These are phyloP conservation scores for Penicillium diatomitis DNA, from an alignment of 495 filamentous ascomycete species.

Conservation along the genomic window DNA sequence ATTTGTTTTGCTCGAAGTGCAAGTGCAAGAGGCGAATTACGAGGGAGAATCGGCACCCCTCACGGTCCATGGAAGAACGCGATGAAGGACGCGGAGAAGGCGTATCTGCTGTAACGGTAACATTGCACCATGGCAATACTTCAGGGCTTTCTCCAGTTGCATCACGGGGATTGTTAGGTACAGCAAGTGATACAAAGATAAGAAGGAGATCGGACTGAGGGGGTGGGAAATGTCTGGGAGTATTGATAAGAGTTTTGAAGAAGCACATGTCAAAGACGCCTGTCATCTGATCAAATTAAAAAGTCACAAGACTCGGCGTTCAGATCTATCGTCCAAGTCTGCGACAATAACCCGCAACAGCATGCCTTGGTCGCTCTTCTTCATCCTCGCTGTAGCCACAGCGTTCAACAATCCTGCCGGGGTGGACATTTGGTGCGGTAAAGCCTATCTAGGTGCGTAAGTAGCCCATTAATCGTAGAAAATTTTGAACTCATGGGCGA, in stretches of 20 bases:
- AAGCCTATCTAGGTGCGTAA: slow-evolving; percentile 45
- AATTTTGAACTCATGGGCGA: not conserved
- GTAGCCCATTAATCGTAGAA: not conserved
- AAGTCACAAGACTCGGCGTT: too few species aligned
- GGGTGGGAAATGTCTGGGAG: too few species aligned
- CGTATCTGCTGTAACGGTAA: too few species aligned
- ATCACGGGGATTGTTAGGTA: too few species aligned
- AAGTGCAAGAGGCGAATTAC: not conserved
- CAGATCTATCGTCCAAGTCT: not conserved
- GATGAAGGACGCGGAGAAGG: too few species aligned
- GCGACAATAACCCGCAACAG: not conserved
- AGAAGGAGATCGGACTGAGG: too few species aligned
- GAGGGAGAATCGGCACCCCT: not conserved
- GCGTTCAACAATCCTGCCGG: slow-evolving; percentile 22
- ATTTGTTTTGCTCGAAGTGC: not conserved
- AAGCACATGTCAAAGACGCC: too few species aligned
- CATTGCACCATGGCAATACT: too few species aligned
- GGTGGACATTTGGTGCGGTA: slow-evolving; percentile 47
- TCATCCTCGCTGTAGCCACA: slow-evolving; percentile 3
- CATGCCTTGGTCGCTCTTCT: slow-evolving; percentile 5
- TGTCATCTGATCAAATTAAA: too few species aligned
- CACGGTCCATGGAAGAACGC: not conserved
- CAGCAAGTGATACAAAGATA: too few species aligned
- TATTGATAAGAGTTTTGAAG: too few species aligned
- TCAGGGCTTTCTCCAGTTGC: too few species aligned